Evolutionary conservation across 257 asterid genomes (phyloP).

Genomic region (Hygrophila difformis): DNA sequence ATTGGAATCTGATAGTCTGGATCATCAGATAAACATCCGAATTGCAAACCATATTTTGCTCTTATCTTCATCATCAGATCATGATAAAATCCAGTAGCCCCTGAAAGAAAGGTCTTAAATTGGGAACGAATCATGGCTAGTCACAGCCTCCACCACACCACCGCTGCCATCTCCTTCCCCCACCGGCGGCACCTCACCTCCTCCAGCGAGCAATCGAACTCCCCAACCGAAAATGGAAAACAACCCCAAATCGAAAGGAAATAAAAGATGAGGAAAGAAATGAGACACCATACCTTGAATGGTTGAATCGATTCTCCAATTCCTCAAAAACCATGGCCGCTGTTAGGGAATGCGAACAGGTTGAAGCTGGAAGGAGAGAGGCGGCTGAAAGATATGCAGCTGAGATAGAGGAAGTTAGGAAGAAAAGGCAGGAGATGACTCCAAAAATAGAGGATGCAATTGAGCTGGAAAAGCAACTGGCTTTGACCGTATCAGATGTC

Average conservation of each 20-base stretch:
- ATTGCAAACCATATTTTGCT: slow-evolving; percentile 73
- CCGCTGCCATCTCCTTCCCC: slow-evolving; percentile 63
- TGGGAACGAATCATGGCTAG: slow-evolving; percentile 71
- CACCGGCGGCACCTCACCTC: too few species aligned
- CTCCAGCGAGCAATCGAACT: too few species aligned
- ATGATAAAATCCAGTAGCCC: slow-evolving; percentile 94
- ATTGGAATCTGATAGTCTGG: slow-evolving; percentile 42
- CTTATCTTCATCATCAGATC: slow-evolving; percentile 84
- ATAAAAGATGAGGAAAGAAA: too few species aligned
- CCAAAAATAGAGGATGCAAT: slow-evolving; percentile 30
- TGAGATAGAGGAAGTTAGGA: slow-evolving; percentile 33
- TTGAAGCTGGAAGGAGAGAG: slow-evolving; percentile 41
- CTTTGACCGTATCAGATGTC: slow-evolving; percentile 41
- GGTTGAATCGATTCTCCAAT: too few species aligned
- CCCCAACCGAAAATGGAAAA: too few species aligned
- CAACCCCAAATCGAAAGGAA: too few species aligned
- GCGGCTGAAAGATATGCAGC: slow-evolving; percentile 28
- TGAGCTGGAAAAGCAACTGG: slow-evolving; percentile 42
- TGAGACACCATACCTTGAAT: too few species aligned
- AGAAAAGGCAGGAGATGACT: slow-evolving; percentile 26
- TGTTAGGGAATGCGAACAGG: slow-evolving; percentile 46
- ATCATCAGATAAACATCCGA: slow-evolving; percentile 63
- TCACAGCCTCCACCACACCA: slow-evolving; percentile 63
- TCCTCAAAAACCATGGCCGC: too few species aligned
- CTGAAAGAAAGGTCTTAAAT: slow-evolving; percentile 82